A percentile compares a stretch with the other conserved stretches of the same genome.
Evolutionary conservation across 768 basidiomycete species (phyloP).

Genomic region (Leucogyrophana mollusca): DNA sequence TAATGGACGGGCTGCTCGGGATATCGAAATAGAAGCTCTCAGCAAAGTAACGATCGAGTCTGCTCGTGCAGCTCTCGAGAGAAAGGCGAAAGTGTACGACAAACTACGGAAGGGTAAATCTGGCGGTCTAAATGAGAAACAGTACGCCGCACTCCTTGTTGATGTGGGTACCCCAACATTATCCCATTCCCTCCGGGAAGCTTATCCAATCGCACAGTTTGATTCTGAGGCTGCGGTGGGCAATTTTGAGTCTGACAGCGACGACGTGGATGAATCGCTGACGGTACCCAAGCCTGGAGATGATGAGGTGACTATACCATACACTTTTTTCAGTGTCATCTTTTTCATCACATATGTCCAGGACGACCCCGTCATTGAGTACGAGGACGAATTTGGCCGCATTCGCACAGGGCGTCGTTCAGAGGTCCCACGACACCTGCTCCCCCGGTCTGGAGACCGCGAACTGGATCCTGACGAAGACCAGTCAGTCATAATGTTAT

Average conservation of each 20-base stretch:
- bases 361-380: slow-evolving; percentile 81
- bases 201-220: slow-evolving; percentile 65
- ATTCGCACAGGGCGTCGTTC: slow-evolving; percentile 64
- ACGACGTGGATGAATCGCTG: slow-evolving; percentile 78
- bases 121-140: slow-evolving; percentile 72
- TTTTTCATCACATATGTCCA: slow-evolving; percentile 22
- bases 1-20: slow-evolving; percentile 56
- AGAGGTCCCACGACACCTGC: slow-evolving; percentile 71
- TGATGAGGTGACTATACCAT: slow-evolving; percentile 34
- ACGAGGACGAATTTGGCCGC: slow-evolving; percentile 88
- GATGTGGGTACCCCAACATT: slow-evolving; percentile 55
- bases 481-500: slow-evolving; percentile 41
- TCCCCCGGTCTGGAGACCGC: slow-evolving; percentile 44
- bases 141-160: slow-evolving; percentile 70
- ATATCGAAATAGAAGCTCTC: slow-evolving; percentile 68
- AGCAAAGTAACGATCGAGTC: slow-evolving; percentile 71
- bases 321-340: not conserved
- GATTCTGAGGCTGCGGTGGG: slow-evolving; percentile 53
- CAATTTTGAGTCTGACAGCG: slow-evolving; percentile 65
- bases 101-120: slow-evolving; percentile 75
- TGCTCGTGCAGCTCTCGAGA: slow-evolving; percentile 66
- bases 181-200: not conserved
- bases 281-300: slow-evolving; percentile 49
- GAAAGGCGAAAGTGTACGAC: slow-evolving; percentile 80
- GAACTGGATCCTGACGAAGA: slow-evolving; percentile 46